phyloP scores from a whole-genome alignment of 2,329 filamentous ascomycete genomes.

The Sphaerulina vaccinii region DNA sequence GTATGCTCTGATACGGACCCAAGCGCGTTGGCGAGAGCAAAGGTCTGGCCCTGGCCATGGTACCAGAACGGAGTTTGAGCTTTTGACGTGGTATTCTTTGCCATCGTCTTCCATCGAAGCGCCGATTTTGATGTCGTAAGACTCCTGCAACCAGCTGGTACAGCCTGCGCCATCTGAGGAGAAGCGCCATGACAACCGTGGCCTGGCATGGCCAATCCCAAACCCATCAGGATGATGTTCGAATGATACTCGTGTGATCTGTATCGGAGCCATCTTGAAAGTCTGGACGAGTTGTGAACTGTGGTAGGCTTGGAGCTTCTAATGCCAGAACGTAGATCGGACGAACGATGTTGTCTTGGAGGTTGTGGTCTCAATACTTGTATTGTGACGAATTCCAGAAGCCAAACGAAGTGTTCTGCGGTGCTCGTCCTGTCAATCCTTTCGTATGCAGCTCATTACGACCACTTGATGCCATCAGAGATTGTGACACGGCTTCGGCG shows the following conservation, averaged over 20 bases:
- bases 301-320: background rate
- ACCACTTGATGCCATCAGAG: background rate
- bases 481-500: background rate
- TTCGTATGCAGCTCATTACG: background rate
- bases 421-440: background rate
- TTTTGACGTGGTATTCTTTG: background rate
- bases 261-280: background rate
- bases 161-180: background rate
- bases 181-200: conserved; percentile 10
- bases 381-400: too few species aligned
- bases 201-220: conserved; percentile 3
- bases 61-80: background rate
- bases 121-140: conserved; percentile 7
- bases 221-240: conserved; percentile 7
- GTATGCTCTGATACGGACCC: conserved; percentile 1
- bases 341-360: too few species aligned
- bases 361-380: too few species aligned
- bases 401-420: too few species aligned
- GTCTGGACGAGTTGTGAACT: background rate
- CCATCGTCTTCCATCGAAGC: background rate
- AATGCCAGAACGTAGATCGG: background rate
- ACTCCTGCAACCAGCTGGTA: conserved; percentile 1
- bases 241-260: background rate
- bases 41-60: conserved; percentile 4
- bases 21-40: background rate